These are phyloP conservation scores for Lumnitzera littorea DNA, from an alignment of 345 rosid genomes.

Conservation along the genomic window DNA sequence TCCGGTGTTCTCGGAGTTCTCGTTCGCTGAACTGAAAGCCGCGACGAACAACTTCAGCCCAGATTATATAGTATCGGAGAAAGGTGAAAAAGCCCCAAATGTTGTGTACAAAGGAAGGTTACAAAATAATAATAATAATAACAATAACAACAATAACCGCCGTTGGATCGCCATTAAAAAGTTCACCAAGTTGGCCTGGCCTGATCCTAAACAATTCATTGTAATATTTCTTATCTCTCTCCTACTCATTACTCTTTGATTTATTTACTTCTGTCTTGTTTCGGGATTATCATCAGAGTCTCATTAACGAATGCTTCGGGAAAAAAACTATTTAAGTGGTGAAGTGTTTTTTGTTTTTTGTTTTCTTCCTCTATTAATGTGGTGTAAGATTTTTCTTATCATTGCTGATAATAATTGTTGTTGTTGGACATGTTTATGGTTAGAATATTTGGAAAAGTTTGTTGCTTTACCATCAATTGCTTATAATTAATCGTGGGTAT, in stretches of 20 bases:
- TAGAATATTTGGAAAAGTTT: no score
- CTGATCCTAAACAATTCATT: conserved; percentile 80
- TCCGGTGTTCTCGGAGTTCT: conserved; percentile 55
- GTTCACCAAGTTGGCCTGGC: conserved; percentile 77
- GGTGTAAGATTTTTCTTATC: no score
- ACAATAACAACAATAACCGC: conserved; percentile 17
- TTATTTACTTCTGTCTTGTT: not conserved
- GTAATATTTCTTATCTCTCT: conserved; percentile 23
- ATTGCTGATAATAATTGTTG: no score
- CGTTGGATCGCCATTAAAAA: conserved; percentile 77
- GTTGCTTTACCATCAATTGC: no score
- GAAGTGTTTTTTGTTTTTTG: conserved; percentile 9
- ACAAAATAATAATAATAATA: conserved; percentile 5
- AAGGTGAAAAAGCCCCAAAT: conserved; percentile 76
- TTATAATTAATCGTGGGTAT: no score
- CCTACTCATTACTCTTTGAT: not conserved
- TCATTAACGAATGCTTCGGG: no score
- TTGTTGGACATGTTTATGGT: no score
- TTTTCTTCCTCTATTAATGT: no score
- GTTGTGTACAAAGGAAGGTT: conserved; percentile 73
- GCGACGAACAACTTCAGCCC: conserved; percentile 81
- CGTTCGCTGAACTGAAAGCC: conserved; percentile 57
- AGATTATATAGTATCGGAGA: conserved; percentile 64
- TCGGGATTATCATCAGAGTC: no score
- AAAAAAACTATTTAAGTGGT: no score